A percentile compares a stretch with the other conserved stretches of the same genome.
phyloP scores from a whole-genome alignment of 345 rosid species.

The Carallia pectinifolia region DNA sequence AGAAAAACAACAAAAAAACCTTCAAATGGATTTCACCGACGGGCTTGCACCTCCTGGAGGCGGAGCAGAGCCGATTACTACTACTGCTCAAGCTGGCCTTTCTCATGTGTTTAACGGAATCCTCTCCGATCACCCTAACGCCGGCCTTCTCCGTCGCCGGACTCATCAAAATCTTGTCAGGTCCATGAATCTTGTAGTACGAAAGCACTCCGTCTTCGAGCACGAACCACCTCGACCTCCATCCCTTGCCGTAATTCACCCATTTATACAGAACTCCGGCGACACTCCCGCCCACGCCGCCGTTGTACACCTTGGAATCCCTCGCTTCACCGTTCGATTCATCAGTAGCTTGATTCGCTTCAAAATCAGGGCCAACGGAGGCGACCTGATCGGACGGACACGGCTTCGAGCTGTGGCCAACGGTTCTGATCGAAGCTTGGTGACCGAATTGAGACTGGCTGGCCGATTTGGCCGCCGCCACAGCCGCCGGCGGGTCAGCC shows the following conservation, averaged over 20 bases:
- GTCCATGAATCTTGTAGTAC: slow-evolving; percentile 90
- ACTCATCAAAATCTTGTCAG: slow-evolving; percentile 74
- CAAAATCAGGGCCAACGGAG: slow-evolving; percentile 46
- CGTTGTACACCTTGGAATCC: slow-evolving; percentile 45
- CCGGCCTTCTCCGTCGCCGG: slow-evolving; percentile 61
- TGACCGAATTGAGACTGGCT: slow-evolving; percentile 43
- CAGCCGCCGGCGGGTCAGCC: slow-evolving; percentile 51
- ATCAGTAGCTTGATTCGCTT: slow-evolving; percentile 20
- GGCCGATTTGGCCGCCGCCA: slow-evolving; percentile 55
- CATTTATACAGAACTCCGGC: slow-evolving; percentile 93
- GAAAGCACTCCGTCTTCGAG: slow-evolving; percentile 84
- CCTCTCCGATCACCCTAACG: slow-evolving; percentile 79
- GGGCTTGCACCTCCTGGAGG: slow-evolving; percentile 60
- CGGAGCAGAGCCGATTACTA: slow-evolving; percentile 32
- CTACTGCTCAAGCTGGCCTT: slow-evolving; percentile 63
- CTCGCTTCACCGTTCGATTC: slow-evolving; percentile 32
- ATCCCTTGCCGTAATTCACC: slow-evolving; percentile 96
- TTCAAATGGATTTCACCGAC: slow-evolving; percentile 92
- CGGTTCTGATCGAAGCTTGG: slow-evolving; percentile 34
- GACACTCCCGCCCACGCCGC: slow-evolving; percentile 41
- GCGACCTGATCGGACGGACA: slow-evolving; percentile 63
- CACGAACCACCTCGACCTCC: slow-evolving; percentile 89
- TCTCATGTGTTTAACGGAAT: slow-evolving; percentile 69
- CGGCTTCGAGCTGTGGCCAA: slow-evolving; percentile 46
- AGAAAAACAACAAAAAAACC: slow-evolving; percentile 39